phyloP scores from a whole-genome alignment of 306 rosid species.

The Prunus fruticosa region DNA sequence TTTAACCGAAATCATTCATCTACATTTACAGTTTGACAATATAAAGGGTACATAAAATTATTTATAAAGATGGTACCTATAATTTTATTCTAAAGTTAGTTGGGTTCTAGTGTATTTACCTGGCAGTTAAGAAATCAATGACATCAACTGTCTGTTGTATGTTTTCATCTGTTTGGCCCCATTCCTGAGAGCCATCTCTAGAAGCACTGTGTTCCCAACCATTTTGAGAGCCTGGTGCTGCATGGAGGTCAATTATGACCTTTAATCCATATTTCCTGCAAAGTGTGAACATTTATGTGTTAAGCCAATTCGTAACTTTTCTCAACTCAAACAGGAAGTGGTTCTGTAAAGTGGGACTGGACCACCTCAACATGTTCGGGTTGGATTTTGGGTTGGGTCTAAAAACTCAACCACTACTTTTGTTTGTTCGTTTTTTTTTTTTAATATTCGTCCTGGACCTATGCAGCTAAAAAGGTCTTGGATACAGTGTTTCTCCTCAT shows the following conservation, averaged over 20 bases:
- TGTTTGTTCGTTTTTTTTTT: not conserved
- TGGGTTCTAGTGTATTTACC: constrained; percentile 28
- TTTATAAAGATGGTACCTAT: too few relatives aligned
- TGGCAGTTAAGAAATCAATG: constrained; percentile 63
- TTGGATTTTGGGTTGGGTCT: not conserved
- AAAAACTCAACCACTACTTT: not conserved
- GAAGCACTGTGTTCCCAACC: constrained; percentile 59
- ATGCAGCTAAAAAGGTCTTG: not conserved
- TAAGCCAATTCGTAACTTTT: not conserved
- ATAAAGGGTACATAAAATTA: too few relatives aligned
- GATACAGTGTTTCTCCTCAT: not conserved
- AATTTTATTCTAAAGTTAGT: too few relatives aligned
- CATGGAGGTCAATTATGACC: constrained; percentile 77
- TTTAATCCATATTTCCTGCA: constrained; percentile 65
- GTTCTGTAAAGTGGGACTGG: not conserved
- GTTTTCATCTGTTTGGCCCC: constrained; percentile 60
- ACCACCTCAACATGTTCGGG: not conserved
- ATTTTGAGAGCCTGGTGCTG: constrained; percentile 79
- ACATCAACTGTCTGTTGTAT: constrained; percentile 61
- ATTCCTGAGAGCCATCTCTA: constrained; percentile 68
- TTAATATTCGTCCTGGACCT: not conserved
- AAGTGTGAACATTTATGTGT: not conserved
- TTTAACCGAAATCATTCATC: too few relatives aligned
- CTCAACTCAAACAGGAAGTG: not conserved
- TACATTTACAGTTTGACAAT: too few relatives aligned